Evolutionary conservation across 768 basidiomycete genomes (phyloP).

Genomic region (Leccinellum albellum): DNA sequence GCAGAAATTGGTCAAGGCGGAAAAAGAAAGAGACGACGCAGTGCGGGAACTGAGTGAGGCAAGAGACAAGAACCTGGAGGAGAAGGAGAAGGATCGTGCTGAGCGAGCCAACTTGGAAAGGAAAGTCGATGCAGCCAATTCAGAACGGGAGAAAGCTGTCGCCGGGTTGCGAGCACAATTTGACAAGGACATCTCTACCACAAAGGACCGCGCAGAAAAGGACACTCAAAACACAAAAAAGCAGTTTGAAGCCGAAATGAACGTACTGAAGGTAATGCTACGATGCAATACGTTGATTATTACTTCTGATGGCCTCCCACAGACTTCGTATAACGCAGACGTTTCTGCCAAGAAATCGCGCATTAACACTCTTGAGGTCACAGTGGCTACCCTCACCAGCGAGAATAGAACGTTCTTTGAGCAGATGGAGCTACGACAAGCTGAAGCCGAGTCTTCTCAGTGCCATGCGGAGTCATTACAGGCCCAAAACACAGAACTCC

Average conservation of each 20-base stretch:
- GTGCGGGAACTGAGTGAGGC: constrained; percentile 50
- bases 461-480: constrained; percentile 71
- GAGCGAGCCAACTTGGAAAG: constrained; percentile 54
- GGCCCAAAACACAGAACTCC: constrained; percentile 76
- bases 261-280: constrained; percentile 60
- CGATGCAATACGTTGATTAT: constrained; percentile 4
- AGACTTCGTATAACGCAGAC: constrained; percentile 73
- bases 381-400: constrained; percentile 60
- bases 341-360: constrained; percentile 54
- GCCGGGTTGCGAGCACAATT: constrained; percentile 61
- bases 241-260: constrained; percentile 75
- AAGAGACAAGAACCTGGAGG: constrained; percentile 52
- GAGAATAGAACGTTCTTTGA: constrained; percentile 86
- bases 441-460: constrained; percentile 82
- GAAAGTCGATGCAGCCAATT: constrained; percentile 59
- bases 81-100: constrained; percentile 39
- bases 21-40: constrained; percentile 87
- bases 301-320: constrained; percentile 7
- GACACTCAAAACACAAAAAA: constrained; percentile 62
- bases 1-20: constrained; percentile 93
- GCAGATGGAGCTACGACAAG: constrained; percentile 81
- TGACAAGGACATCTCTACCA: constrained; percentile 61
- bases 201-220: constrained; percentile 70
- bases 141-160: constrained; percentile 61
- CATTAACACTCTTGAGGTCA: constrained; percentile 66